These are phyloP conservation scores for Clarireedia hainanense DNA, from an alignment of 2,329 filamentous ascomycete genomes.

Conservation along the genomic window DNA sequence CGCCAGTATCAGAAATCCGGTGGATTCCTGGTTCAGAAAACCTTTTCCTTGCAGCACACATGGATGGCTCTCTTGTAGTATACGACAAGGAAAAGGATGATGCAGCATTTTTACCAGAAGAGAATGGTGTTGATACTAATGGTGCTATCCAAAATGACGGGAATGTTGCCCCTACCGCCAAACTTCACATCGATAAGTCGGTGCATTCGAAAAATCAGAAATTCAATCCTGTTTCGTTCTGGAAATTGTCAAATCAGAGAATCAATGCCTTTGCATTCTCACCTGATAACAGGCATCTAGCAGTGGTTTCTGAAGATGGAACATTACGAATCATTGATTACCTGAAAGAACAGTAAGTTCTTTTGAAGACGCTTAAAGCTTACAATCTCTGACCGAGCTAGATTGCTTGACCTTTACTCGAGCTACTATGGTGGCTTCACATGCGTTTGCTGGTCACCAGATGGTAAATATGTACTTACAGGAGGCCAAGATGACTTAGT, in stretches of 20 bases:
- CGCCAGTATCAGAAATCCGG: slow-evolving; percentile 76
- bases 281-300: slow-evolving; percentile 78
- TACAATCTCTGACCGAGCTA: slow-evolving; percentile 31
- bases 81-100: slow-evolving; percentile 98
- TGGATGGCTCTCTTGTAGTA: slow-evolving; percentile 83
- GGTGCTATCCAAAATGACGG: slow-evolving; percentile 26
- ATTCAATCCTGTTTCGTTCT: slow-evolving; percentile 81
- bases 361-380: neutral
- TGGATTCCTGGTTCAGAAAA: slow-evolving; percentile 96
- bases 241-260: slow-evolving; percentile 85
- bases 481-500: slow-evolving; percentile 94
- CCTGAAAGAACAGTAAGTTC: slow-evolving; percentile 70
- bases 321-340: slow-evolving; percentile 87
- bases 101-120: slow-evolving; percentile 66
- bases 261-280: slow-evolving; percentile 92
- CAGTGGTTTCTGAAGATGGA: slow-evolving; percentile 86
- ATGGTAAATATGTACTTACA: slow-evolving; percentile 90
- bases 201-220: slow-evolving; percentile 93
- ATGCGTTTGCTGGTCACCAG: slow-evolving; percentile 95
- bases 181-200: slow-evolving; percentile 75
- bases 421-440: slow-evolving; percentile 91
- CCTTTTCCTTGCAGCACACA: slow-evolving; percentile 83
- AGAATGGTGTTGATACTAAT: slow-evolving; percentile 34
- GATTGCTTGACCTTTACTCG: slow-evolving; percentile 77
- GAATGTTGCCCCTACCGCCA: slow-evolving; percentile 30